Conservation (phyloP, 2,329 filamentous ascomycete genomes). For the Stagonosporopsis vannaccii region DNA sequence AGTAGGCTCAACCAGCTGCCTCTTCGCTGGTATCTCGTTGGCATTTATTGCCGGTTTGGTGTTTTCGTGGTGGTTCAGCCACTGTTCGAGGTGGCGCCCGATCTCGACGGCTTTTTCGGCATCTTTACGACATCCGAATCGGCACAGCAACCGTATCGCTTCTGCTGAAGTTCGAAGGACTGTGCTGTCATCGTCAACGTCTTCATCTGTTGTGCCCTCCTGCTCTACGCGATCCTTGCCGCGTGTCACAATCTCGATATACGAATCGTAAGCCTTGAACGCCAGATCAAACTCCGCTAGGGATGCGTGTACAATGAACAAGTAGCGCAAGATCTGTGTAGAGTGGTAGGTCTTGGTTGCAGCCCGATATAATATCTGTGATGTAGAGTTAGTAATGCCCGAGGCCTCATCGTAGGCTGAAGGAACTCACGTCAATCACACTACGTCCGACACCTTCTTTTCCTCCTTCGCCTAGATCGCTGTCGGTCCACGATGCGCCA, state of each 20-base stretch:
- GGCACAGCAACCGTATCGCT: slow-evolving; percentile 80
- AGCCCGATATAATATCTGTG: slow-evolving; percentile 81
- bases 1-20: slow-evolving; percentile 61
- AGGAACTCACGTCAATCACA: slow-evolving; percentile 68
- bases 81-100: slow-evolving; percentile 74
- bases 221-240: slow-evolving; percentile 86
- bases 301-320: slow-evolving; percentile 87
- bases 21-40: slow-evolving; percentile 42
- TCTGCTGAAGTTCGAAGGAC: slow-evolving; percentile 81
- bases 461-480: slow-evolving; percentile 82
- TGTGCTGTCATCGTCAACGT: slow-evolving; percentile 79
- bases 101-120: slow-evolving; percentile 81
- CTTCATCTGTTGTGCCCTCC: slow-evolving; percentile 69
- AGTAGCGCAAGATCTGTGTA: slow-evolving; percentile 80
- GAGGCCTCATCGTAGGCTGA: background rate
- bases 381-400: slow-evolving; percentile 8
- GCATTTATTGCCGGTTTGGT: slow-evolving; percentile 33
- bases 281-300: slow-evolving; percentile 92
- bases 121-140: slow-evolving; percentile 76
- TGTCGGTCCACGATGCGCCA: slow-evolving; percentile 79
- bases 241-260: slow-evolving; percentile 84
- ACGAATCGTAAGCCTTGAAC: slow-evolving; percentile 89
- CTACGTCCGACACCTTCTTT: slow-evolving; percentile 76
- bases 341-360: slow-evolving; percentile 96
- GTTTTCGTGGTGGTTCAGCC: slow-evolving; percentile 66